phyloP scores from a whole-genome alignment of 257 asterid species.

The Datura wrightii region DNA sequence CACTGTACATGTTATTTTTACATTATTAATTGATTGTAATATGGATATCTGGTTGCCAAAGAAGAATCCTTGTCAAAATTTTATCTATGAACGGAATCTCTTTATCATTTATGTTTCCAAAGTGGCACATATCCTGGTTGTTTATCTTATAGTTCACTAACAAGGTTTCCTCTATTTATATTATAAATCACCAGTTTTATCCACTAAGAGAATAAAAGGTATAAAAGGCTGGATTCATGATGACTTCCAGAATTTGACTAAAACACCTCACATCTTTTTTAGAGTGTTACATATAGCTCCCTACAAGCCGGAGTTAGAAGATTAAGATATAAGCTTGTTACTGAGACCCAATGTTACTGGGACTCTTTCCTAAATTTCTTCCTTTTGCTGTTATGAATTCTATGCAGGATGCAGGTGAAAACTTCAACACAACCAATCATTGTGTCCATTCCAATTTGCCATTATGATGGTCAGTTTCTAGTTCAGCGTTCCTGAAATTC shows the following conservation, averaged over 20 bases:
- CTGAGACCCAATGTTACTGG: slow-evolving; percentile 7
- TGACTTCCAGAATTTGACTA: slow-evolving; percentile 20
- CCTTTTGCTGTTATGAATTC: slow-evolving; percentile 24
- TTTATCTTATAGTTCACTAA: background rate
- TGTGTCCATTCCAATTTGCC: slow-evolving; percentile 85
- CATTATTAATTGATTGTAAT: slow-evolving; percentile 2
- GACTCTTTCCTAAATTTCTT: background rate
- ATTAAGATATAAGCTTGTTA: background rate
- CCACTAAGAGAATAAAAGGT: slow-evolving; percentile 13
- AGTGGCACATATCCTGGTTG: background rate
- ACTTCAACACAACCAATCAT: slow-evolving; percentile 82
- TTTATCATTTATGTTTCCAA: background rate
- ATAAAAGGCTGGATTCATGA: background rate
- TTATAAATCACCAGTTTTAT: background rate
- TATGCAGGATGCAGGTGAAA: slow-evolving; percentile 97
- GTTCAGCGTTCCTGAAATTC: background rate
- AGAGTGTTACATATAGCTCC: background rate
- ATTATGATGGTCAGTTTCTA: slow-evolving; percentile 76
- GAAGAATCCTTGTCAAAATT: background rate
- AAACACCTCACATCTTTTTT: background rate
- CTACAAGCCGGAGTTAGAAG: background rate
- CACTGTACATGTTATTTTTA: background rate
- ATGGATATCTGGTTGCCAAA: background rate
- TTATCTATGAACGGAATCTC: background rate
- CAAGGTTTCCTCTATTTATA: background rate